Evolutionary conservation across 2,329 filamentous ascomycete species (phyloP).

Genomic region (Laburnicola sp.): DNA sequence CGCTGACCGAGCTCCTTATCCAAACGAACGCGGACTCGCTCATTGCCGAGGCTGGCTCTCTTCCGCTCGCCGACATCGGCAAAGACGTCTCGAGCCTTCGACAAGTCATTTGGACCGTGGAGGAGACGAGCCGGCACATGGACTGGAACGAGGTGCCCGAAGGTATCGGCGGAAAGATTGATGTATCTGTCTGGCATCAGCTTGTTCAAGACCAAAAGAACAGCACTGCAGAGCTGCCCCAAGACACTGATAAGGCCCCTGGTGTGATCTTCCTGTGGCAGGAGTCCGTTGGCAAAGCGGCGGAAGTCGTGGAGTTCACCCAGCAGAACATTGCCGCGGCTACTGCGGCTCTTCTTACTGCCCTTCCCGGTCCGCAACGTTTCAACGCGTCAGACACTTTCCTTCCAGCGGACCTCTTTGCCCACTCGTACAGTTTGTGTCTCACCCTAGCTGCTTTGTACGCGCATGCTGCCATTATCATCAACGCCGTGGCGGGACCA

Average conservation of each 20-base stretch:
- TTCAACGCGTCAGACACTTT: slow-evolving; percentile 77
- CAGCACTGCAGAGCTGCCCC: slow-evolving; percentile 66
- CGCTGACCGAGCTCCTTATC: slow-evolving; percentile 71
- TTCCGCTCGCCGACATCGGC: slow-evolving; percentile 75
- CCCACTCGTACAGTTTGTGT: slow-evolving; percentile 75
- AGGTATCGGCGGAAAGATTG: slow-evolving; percentile 72
- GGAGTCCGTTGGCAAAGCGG: slow-evolving; percentile 50
- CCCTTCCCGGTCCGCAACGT: slow-evolving; percentile 74
- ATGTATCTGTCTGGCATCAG: slow-evolving; percentile 91
- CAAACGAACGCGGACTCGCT: slow-evolving; percentile 77
- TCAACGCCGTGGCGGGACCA: slow-evolving; percentile 83
- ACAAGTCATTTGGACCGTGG: slow-evolving; percentile 88
- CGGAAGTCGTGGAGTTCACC: slow-evolving; percentile 78
- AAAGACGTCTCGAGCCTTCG: slow-evolving; percentile 69
- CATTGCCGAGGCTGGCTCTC: slow-evolving; percentile 81
- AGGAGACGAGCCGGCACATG: slow-evolving; percentile 86
- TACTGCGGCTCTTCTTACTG: slow-evolving; percentile 74
- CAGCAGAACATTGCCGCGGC: slow-evolving; percentile 87
- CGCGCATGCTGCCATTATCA: slow-evolving; percentile 79
- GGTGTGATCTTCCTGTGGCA: slow-evolving; percentile 69
- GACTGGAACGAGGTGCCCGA: slow-evolving; percentile 91
- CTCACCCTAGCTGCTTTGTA: slow-evolving; percentile 82
- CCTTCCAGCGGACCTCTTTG: slow-evolving; percentile 79
- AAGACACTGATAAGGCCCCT: slow-evolving; percentile 57
- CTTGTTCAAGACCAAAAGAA: slow-evolving; percentile 67